phyloP scores from a whole-genome alignment of 2,329 filamentous ascomycete species.

The Paecilomyces dactylethromorphus region DNA sequence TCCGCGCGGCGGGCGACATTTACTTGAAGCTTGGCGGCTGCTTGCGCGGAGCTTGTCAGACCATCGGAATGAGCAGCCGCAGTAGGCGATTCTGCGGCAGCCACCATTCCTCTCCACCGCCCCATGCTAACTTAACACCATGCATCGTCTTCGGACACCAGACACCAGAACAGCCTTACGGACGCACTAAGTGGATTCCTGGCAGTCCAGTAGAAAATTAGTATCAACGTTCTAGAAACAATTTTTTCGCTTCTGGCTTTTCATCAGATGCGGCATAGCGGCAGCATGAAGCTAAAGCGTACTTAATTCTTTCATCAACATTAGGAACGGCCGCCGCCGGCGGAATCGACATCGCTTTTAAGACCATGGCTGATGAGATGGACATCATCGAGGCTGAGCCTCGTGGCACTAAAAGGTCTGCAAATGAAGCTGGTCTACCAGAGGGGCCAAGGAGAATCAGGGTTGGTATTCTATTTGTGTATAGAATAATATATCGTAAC shows the following conservation, averaged over 20 bases:
- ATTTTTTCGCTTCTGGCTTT: not conserved
- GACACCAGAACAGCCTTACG: not conserved
- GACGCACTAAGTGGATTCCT: not conserved
- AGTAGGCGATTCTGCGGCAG: not conserved
- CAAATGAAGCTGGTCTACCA: constrained; percentile 34
- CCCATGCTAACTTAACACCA: not conserved
- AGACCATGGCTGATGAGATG: constrained; percentile 35
- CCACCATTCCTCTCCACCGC: not conserved
- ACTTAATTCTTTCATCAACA: not conserved
- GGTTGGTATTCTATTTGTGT: constrained; percentile 11
- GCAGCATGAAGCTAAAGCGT: not conserved
- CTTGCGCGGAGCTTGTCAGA: constrained; percentile 6
- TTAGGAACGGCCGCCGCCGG: not conserved
- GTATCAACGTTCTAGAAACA: not conserved
- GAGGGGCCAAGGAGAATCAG: constrained; percentile 45
- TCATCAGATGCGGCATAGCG: not conserved
- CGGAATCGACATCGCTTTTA: not conserved
- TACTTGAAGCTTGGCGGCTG: not conserved
- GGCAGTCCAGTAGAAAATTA: not conserved
- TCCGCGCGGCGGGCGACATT: not conserved
- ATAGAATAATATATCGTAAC: constrained; percentile 1
- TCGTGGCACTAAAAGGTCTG: constrained; percentile 45
- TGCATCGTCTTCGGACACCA: not conserved
- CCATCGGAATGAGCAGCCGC: not conserved
- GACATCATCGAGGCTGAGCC: constrained; percentile 32